Base-by-base conservation (phyloP, 192 early-diverging fungal species). In the Entomortierella lignicola region DNA sequence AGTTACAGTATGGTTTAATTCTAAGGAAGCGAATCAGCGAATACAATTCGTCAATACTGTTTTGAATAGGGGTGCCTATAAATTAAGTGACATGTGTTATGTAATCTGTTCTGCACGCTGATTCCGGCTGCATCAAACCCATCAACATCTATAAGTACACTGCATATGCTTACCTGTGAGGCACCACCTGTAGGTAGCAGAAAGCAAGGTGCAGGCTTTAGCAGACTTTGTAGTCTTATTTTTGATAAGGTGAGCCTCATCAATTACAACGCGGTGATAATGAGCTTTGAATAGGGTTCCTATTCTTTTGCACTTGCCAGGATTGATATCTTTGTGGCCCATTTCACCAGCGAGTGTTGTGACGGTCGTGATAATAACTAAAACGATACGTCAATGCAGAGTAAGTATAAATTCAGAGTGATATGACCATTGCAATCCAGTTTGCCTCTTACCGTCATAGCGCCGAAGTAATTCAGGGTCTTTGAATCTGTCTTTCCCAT, bases 171-270 rank as follows among this genome's bases (percentile, higher is more conserved):
- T 91, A 51, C 89, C 87, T n/a, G 89, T 90, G 23, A 92, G 64
- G 47, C 90, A 90, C 91, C 91, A 92, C 48, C 89, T 69, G 55
- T 91, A 88, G 13, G 42, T 72, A 1, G 84, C 63, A 44, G 79
- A 48, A n/a, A 92, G 56, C 13, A 68, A 37, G 15, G 77, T 57
- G 43, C 88, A 89, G 7, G 89, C 82, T 44, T 65, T 69, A 2
- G 85, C 74, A 20, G 80, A 66, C 31, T 82, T 80, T 0, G 89
- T 82, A n/a, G 39, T 39, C 29, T 66, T 81, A 72, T 89, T 90
- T 53, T 90, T 91, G 65, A 91, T 88, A n/a, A 81, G 67, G 29
- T 92, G 91, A 4, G 91, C 90, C 60, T 92, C 91, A 65, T 91
- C 90, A 61, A 74, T 21, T 12, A 81, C 42, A 32, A 87, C 39